Percentiles rank a stretch among this genome's conserved stretches.
Evolutionary conservation across 2,329 filamentous ascomycete genomes (phyloP).

Genomic region (Calonectria henricotiae): DNA sequence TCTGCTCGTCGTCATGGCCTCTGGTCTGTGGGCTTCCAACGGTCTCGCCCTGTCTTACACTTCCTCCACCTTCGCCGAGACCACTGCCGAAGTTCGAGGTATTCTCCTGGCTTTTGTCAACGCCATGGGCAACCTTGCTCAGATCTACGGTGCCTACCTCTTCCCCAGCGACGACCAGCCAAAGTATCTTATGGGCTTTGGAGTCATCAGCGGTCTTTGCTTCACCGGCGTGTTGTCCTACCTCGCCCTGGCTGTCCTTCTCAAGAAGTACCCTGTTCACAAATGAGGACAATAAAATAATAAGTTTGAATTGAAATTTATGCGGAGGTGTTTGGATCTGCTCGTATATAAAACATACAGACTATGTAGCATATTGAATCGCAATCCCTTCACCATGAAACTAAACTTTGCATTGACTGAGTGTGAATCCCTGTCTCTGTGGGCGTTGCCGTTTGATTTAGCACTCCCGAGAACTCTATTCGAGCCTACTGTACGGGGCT

Average conservation of each 20-base stretch:
- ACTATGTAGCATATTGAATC: constrained; percentile 12
- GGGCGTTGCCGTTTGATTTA: constrained; percentile 6
- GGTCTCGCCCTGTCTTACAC: constrained; percentile 68
- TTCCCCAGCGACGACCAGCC: constrained; percentile 67
- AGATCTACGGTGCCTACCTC: constrained; percentile 71
- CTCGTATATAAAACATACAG: background rate
- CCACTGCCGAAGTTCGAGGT: constrained; percentile 66
- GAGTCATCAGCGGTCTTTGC: constrained; percentile 47
- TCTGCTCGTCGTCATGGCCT: constrained; percentile 70
- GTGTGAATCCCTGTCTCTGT: constrained; percentile 14
- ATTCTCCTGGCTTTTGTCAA: constrained; percentile 69
- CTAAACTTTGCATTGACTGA: background rate
- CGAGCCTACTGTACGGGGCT: background rate
- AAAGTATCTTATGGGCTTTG: constrained; percentile 66
- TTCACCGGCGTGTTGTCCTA: constrained; percentile 39
- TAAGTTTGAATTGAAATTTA: constrained; percentile 17
- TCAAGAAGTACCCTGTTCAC: constrained; percentile 33
- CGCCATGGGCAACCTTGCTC: constrained; percentile 69
- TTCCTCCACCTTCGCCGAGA: constrained; percentile 66
- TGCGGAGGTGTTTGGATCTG: constrained; percentile 2
- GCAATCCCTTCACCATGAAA: constrained; percentile 8
- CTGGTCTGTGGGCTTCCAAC: constrained; percentile 70
- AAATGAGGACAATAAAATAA: constrained; percentile 21
- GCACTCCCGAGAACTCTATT: constrained; percentile 12
- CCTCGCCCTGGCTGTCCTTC: constrained; percentile 32